Base-by-base conservation (phyloP, 2,329 filamentous ascomycete genomes). In the Aureobasidium sp. region DNA sequence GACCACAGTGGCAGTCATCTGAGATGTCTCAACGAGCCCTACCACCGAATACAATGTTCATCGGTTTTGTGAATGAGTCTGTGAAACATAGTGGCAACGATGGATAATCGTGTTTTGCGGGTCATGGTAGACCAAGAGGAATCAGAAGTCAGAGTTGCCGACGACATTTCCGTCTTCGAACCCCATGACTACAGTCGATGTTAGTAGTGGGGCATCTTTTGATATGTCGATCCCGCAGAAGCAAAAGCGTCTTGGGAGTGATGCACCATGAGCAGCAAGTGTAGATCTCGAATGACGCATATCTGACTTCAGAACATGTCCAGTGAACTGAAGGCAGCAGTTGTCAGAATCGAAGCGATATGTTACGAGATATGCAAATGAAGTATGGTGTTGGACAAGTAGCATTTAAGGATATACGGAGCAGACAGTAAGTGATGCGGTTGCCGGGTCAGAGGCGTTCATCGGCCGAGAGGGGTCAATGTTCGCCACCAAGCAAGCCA, bases 391-490 rank as follows among this genome's bases (percentile, higher is more conserved):
- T 17, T 8, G 11, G 25, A 29, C 25, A 36, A 25, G 12, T 45
- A 41, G 17, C 9, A 36, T 45, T 45, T 5, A n/a, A 36, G 14
- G 2, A 25, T 22, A 45, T 57, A 42, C 14, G 29, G 34, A 58
- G 42, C n/a, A 47, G 14, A 48, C 14, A 15, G 22, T 36, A 5
- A n/a, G 27, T 47, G 39, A 57, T 47, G 42, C 15, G 34, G 44
- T 48, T 58, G 53, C 53, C 41, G 39, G 27, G 53, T 36, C 29
- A 57, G 15, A 48, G 41, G 41, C 44, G 55, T 58, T 58, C 14
- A 42, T 31, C 51, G 51, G 42, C 41, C 7, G 31, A 47, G 42
- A n/a, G 42, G 25, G 36, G 42, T 20, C 14, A 11, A 34, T 12
- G 31, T 15, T 29, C 55, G 55, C 41, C 55, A 48, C 44, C 15